Conservation (phyloP, 495 filamentous ascomycete genomes). For the Glarea lozoyensis region DNA sequence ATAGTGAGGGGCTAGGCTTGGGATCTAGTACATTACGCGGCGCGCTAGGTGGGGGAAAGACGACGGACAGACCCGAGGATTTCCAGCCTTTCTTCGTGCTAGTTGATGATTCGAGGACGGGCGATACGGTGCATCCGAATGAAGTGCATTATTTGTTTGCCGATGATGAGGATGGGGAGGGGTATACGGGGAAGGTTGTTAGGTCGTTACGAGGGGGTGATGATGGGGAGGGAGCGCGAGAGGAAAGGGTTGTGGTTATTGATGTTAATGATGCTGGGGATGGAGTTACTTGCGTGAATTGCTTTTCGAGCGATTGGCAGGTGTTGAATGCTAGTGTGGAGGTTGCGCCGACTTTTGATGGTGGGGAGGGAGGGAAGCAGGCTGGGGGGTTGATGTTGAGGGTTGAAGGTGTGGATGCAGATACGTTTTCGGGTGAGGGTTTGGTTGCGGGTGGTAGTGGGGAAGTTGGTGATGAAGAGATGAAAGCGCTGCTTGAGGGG, state of each 20-base stretch:
- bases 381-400: conserved; percentile 51
- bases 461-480: conserved; percentile 26
- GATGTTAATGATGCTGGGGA: conserved; percentile 37
- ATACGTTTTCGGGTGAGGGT: conserved; percentile 45
- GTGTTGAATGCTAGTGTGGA: conserved; percentile 39
- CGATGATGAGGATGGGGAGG: conserved; percentile 62
- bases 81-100: conserved; percentile 63
- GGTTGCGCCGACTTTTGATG: conserved; percentile 50
- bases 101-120: conserved; percentile 43
- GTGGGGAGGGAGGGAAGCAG: conserved; percentile 27
- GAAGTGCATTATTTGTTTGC: conserved; percentile 85
- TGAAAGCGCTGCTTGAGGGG: conserved; percentile 51
- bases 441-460: conserved; percentile 25
- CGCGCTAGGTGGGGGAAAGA: too few relatives aligned
- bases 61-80: conserved; percentile 19
- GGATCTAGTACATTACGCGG: too few relatives aligned
- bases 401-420: conserved; percentile 45
- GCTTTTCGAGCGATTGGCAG: conserved; percentile 44
- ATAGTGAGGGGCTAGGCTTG: too few relatives aligned
- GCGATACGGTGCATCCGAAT: conserved; percentile 60
- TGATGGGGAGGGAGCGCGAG: conserved; percentile 7
- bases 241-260: conserved; percentile 48
- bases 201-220: background rate
- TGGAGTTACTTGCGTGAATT: conserved; percentile 37
- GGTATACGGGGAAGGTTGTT: conserved; percentile 35